Evolutionary conservation across 2,329 filamentous ascomycete genomes (phyloP), one percentile per base, ranked within the genome.

Genomic region (Colletotrichum sp.): DNA sequence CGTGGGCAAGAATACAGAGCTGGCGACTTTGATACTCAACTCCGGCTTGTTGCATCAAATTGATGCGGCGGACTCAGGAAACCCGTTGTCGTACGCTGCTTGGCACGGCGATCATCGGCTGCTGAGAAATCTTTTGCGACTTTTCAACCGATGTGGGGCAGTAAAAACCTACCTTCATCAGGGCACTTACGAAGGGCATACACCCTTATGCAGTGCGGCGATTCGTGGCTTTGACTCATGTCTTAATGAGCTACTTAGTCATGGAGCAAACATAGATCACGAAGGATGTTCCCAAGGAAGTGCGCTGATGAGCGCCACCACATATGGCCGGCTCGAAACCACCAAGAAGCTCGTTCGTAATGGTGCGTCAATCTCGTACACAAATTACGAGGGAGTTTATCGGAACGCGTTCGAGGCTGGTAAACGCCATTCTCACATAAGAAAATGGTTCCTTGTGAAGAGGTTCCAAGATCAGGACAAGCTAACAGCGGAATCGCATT

Each of bases 401-500:
- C 26, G 65, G 7, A 67, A 67, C 26, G 65, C 43, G 6, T 57
- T 67, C 4, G 43, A 24, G 13, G 65, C 65, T 15, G 65, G 65
- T 9, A 18, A 30, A 15, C 48, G 32, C 0, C 65, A 57, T 7
- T 3, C 24, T 7, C 1, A 57, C 5, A 26, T 67, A 6, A 9
- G 8, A 0, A 6, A 18, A 34, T 67, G 65, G 65, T 57, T 67
- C 1, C 65, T 67, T 7, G 48, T 67, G 0, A 30, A 2, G 2
- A 32, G 65, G 9, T 67, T 15, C 2, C 28, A 2, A 15, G 65
- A 67, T 13, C 65, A 67, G 28, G 3, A 24, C 5, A 67, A 36
- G n/a, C 12, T 67, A 3, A 4, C n/a, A 3, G 7, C 28, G 3
- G 3, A 9, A 2, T 2, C 43, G 7, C 28, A 57, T 6, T 52